A percentile compares a stretch with the other conserved stretches of the same genome.
phyloP scores from a whole-genome alignment of 1,284 basidiomycete species.

The Xerocomus nothofagi region DNA sequence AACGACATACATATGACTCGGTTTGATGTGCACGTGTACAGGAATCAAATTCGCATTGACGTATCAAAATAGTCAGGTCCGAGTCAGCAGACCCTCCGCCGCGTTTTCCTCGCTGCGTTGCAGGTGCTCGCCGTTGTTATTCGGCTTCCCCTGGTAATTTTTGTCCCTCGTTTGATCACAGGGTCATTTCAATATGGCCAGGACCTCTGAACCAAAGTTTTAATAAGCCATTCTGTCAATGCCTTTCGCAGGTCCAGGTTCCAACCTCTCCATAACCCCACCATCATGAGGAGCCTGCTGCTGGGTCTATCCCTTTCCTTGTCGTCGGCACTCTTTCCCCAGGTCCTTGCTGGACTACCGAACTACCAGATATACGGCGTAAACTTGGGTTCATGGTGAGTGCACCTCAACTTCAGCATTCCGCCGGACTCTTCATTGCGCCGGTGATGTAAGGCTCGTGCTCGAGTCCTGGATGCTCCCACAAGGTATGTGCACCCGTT shows the following conservation, averaged over 20 bases:
- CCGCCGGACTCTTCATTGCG: not conserved
- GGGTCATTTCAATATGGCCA: not conserved
- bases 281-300: constrained; percentile 28
- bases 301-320: constrained; percentile 19
- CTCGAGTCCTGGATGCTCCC: constrained; percentile 64
- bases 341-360: constrained; percentile 19
- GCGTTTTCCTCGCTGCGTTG: not conserved
- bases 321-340: constrained; percentile 17
- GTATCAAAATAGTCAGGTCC: not conserved
- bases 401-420: not conserved
- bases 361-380: constrained; percentile 51
- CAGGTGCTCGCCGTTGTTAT: not conserved
- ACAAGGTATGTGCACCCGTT: constrained; percentile 31
- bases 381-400: constrained; percentile 50
- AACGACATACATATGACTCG: not conserved
- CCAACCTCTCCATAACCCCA: not conserved
- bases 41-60: not conserved
- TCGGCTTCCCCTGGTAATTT: not conserved
- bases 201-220: too few species aligned
- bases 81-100: constrained; percentile 2
- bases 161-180: not conserved
- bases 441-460: constrained; percentile 41
- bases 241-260: not conserved
- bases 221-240: not conserved
- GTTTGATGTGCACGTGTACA: not conserved